These are phyloP conservation scores for Colletotrichum eremochloae DNA, from an alignment of 2,329 filamentous ascomycete species.

Conservation along the genomic window DNA sequence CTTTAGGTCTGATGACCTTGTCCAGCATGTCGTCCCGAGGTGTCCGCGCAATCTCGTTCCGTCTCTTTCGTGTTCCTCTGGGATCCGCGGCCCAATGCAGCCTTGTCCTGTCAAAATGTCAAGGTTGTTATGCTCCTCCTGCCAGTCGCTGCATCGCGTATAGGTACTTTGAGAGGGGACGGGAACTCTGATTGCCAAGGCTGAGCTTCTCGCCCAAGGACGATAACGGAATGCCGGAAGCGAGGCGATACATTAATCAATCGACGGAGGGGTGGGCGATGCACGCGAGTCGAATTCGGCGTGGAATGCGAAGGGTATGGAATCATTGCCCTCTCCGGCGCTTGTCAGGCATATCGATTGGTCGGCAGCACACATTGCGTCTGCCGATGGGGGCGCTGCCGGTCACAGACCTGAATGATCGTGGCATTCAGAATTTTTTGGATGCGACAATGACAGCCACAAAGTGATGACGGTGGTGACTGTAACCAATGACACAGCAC, in stretches of 20 bases:
- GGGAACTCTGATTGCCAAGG: conserved; percentile 5
- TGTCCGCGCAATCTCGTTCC: conserved; percentile 41
- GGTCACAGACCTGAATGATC: conserved; percentile 6
- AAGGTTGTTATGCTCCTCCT: background rate
- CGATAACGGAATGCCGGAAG: conserved; percentile 20
- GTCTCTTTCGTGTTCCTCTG: conserved; percentile 35
- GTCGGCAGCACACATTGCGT: background rate
- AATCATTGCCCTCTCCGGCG: conserved; percentile 3
- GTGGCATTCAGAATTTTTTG: conserved; percentile 18
- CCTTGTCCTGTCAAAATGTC: conserved; percentile 36
- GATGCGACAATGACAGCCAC: conserved; percentile 17
- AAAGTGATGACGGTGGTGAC: conserved; percentile 2
- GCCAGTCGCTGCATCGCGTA: background rate
- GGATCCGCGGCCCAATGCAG: conserved; percentile 30
- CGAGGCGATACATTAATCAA: conserved; percentile 10
- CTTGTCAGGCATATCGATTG: conserved; percentile 20
- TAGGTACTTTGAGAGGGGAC: background rate
- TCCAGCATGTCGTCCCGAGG: conserved; percentile 38
- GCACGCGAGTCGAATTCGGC: conserved; percentile 10
- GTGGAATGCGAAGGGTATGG: conserved; percentile 11
- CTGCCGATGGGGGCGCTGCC: conserved; percentile 22
- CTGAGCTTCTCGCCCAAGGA: conserved; percentile 19
- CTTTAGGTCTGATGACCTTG: conserved; percentile 42
- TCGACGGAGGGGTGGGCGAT: conserved; percentile 5
- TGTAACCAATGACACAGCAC: background rate